Percentiles rank a stretch among this genome's conserved stretches.
Conservation (phyloP, 2,329 filamentous ascomycete genomes). For the Epichloe aotearoae region DNA sequence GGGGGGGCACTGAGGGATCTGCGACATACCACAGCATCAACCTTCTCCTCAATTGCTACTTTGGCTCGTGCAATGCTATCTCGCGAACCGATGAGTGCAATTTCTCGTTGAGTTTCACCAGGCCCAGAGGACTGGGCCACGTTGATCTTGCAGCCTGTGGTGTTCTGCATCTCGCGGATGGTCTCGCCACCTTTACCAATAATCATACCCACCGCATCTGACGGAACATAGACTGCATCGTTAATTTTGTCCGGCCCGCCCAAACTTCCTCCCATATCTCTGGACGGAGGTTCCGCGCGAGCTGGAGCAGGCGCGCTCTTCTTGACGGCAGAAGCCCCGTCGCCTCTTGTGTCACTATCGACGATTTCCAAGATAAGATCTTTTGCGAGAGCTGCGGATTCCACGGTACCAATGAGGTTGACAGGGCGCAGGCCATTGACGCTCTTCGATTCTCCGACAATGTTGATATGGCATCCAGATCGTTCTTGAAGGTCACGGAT, state of each 20-base stretch:
- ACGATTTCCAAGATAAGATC: constrained; percentile 89
- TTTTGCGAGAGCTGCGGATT: constrained; percentile 65
- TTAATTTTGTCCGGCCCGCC: constrained; percentile 53
- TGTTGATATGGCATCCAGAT: constrained; percentile 91
- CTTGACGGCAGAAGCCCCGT: constrained; percentile 22
- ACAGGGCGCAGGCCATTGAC: constrained; percentile 81
- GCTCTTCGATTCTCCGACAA: constrained; percentile 85
- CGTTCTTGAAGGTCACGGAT: constrained; percentile 86
- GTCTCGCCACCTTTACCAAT: constrained; percentile 91
- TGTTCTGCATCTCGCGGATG: constrained; percentile 84
- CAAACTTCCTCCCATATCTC: constrained; percentile 20
- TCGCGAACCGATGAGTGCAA: constrained; percentile 66
- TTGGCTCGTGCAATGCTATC: constrained; percentile 73
- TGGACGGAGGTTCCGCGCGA: constrained; percentile 18
- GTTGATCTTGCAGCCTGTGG: constrained; percentile 87
- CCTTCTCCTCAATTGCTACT: constrained; percentile 78
- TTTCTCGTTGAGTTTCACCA: constrained; percentile 69
- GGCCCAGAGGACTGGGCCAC: constrained; percentile 70
- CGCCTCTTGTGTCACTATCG: constrained; percentile 68
- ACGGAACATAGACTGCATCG: constrained; percentile 74
- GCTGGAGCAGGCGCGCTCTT: constrained; percentile 11
- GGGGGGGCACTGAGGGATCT: background rate
- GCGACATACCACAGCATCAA: constrained; percentile 67
- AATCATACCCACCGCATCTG: constrained; percentile 90
- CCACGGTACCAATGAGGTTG: constrained; percentile 70